Percentiles rank a stretch among this genome's conserved stretches.
phyloP scores from a whole-genome alignment of 1,139 yeast genomes.

The Zygosaccharomyces pseudobailii region DNA sequence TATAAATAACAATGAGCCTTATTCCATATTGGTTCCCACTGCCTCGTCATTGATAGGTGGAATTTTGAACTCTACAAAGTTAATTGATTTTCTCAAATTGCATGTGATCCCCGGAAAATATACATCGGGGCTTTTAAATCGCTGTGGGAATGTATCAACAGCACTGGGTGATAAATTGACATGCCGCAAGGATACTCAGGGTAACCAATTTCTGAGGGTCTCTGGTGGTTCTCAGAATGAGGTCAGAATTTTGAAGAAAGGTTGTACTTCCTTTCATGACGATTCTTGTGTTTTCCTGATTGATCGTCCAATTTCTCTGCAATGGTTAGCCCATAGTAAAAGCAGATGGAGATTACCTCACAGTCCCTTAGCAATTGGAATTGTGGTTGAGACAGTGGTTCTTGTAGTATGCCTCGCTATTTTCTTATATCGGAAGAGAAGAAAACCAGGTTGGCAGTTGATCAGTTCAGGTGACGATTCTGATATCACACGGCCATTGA shows the following conservation, averaged over 20 bases:
- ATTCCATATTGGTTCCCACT: slow-evolving; percentile 73
- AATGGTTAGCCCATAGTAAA: slow-evolving; percentile 53
- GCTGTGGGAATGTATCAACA: slow-evolving; percentile 44
- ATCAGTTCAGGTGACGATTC: neutral
- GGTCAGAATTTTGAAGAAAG: slow-evolving; percentile 59
- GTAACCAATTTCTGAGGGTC: slow-evolving; percentile 30
- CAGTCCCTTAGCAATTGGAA: slow-evolving; percentile 62
- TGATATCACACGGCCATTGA: neutral
- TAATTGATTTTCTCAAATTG: slow-evolving; percentile 55
- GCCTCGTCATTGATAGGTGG: slow-evolving; percentile 41
- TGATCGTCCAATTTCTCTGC: slow-evolving; percentile 61
- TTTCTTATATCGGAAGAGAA: slow-evolving; percentile 11
- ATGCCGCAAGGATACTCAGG: slow-evolving; percentile 41
- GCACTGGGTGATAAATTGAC: slow-evolving; percentile 40
- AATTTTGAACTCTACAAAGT: slow-evolving; percentile 32
- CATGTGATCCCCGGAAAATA: slow-evolving; percentile 64
- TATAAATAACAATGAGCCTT: slow-evolving; percentile 28
- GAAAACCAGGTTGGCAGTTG: neutral
- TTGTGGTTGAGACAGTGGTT: slow-evolving; percentile 48
- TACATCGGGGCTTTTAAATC: slow-evolving; percentile 40
- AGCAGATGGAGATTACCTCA: slow-evolving; percentile 60
- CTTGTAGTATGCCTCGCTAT: slow-evolving; percentile 37
- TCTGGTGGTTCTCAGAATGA: slow-evolving; percentile 56
- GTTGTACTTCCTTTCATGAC: slow-evolving; percentile 50
- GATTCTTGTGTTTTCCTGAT: slow-evolving; percentile 62